Percentiles rank a stretch among this genome's conserved stretches.
These are phyloP conservation scores for Saturnispora zaruensis DNA, from an alignment of 805 yeast genomes.

Conservation along the genomic window DNA sequence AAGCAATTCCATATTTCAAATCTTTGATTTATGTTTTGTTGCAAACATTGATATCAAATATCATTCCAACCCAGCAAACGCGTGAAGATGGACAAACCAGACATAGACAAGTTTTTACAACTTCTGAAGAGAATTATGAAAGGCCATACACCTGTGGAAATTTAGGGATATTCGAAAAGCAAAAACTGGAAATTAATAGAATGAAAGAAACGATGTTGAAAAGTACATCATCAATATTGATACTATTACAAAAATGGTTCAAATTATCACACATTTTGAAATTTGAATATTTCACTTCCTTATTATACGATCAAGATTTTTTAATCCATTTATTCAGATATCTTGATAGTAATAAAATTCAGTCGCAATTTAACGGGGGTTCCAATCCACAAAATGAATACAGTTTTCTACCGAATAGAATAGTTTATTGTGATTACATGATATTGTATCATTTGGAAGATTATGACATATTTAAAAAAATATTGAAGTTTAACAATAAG, in stretches of 20 bases:
- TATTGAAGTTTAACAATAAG: slow-evolving; percentile 14
- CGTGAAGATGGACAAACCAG: slow-evolving; percentile 20
- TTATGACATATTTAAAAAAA: slow-evolving; percentile 21
- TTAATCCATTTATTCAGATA: slow-evolving; percentile 31
- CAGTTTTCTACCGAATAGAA: slow-evolving; percentile 21
- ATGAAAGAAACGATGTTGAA: slow-evolving; percentile 58
- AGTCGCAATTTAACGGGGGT: slow-evolving; percentile 19
- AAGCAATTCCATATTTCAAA: slow-evolving; percentile 45
- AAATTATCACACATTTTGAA: slow-evolving; percentile 70
- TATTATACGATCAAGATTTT: slow-evolving; percentile 67
- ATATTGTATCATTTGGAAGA: slow-evolving; percentile 21
- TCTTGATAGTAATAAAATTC: slow-evolving; percentile 24
- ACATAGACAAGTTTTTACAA: slow-evolving; percentile 9
- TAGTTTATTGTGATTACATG: slow-evolving; percentile 28
- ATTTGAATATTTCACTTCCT: slow-evolving; percentile 60
- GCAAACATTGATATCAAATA: slow-evolving; percentile 51
- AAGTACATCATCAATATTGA: slow-evolving; percentile 46
- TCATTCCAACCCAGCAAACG: slow-evolving; percentile 19
- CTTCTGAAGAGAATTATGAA: slow-evolving; percentile 6
- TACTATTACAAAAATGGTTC: slow-evolving; percentile 63
- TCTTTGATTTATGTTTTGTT: slow-evolving; percentile 58
- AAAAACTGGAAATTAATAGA: slow-evolving; percentile 45
- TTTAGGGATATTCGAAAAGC: slow-evolving; percentile 23
- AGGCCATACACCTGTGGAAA: slow-evolving; percentile 14
- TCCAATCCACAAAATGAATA: slow-evolving; percentile 24